phyloP scores from a whole-genome alignment of 2,329 filamentous ascomycete species.

The Xylaria sp. region DNA sequence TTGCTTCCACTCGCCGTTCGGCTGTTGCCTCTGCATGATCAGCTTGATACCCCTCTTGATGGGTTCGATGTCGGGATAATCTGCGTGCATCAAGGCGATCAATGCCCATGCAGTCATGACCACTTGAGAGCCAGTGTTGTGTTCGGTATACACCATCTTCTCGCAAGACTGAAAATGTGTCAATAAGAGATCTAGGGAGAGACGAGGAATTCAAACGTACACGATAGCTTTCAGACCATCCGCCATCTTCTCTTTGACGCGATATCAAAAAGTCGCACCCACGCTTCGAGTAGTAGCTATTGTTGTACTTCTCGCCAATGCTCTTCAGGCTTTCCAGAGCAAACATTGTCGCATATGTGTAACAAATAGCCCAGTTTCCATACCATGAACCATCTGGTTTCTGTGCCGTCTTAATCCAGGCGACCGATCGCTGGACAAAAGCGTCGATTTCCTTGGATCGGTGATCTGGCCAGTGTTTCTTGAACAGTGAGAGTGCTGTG shows the following conservation, averaged over 20 bases:
- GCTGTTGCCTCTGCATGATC: slow-evolving; percentile 85
- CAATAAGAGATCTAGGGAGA: slow-evolving; percentile 1
- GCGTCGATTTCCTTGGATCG: slow-evolving; percentile 76
- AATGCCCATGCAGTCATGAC: slow-evolving; percentile 95
- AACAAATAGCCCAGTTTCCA: slow-evolving; percentile 97
- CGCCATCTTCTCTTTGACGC: slow-evolving; percentile 87
- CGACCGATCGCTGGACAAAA: slow-evolving; percentile 79
- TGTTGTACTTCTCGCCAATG: slow-evolving; percentile 83
- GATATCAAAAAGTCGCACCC: slow-evolving; percentile 89
- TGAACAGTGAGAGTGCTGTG: slow-evolving; percentile 85
- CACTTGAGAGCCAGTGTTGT: slow-evolving; percentile 81
- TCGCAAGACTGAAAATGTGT: slow-evolving; percentile 74
- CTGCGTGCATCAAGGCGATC: slow-evolving; percentile 83
- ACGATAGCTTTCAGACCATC: slow-evolving; percentile 95
- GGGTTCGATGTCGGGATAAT: slow-evolving; percentile 79
- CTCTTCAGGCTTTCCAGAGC: slow-evolving; percentile 86
- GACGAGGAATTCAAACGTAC: slow-evolving; percentile 52
- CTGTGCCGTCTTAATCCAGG: slow-evolving; percentile 86
- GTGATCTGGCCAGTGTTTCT: slow-evolving; percentile 83
- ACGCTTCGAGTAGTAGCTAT: slow-evolving; percentile 74
- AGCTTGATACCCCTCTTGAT: slow-evolving; percentile 80
- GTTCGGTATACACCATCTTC: slow-evolving; percentile 77
- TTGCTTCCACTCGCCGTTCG: slow-evolving; percentile 93
- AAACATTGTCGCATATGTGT: slow-evolving; percentile 97
- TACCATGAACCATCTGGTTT: slow-evolving; percentile 92